Evolutionary conservation across 106 monocot genomes (phyloP).

Genomic region (Posidonia australis): DNA sequence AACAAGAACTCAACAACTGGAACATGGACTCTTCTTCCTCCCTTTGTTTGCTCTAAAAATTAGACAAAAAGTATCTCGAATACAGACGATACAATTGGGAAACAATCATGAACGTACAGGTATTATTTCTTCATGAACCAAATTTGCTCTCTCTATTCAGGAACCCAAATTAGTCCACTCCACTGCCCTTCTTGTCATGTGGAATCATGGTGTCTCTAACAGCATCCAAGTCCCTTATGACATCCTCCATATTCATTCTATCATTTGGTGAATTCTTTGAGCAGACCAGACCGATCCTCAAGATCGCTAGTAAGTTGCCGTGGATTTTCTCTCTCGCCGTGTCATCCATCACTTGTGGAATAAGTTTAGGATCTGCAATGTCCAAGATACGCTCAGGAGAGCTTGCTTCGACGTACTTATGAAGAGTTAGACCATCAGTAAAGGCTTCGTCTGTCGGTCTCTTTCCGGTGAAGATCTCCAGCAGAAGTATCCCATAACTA

Average conservation of each 20-base stretch:
- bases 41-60: too few relatives aligned
- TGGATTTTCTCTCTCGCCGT: not conserved
- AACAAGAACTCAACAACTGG: too few relatives aligned
- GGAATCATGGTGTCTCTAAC: too few relatives aligned
- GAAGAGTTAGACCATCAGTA: not conserved
- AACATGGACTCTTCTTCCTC: too few relatives aligned
- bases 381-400: not conserved
- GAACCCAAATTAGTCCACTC: too few relatives aligned
- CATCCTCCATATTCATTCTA: not conserved
- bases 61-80: too few relatives aligned
- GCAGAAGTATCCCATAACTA: conserved; percentile 12
- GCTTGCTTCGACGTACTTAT: not conserved
- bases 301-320: not conserved
- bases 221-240: too few relatives aligned
- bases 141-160: too few relatives aligned
- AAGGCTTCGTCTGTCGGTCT: conserved; percentile 7
- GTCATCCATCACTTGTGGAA: not conserved
- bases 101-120: too few relatives aligned
- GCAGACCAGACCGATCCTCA: not conserved
- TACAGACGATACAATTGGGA: too few relatives aligned
- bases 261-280: not conserved
- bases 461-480: conserved; percentile 13
- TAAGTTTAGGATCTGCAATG: not conserved
- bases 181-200: too few relatives aligned
- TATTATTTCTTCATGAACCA: too few relatives aligned